Percentiles rank a stretch among this genome's conserved stretches.
Conservation (phyloP, 371 early-diverging fungal genomes). For the Dichotomocladium elegans region DNA sequence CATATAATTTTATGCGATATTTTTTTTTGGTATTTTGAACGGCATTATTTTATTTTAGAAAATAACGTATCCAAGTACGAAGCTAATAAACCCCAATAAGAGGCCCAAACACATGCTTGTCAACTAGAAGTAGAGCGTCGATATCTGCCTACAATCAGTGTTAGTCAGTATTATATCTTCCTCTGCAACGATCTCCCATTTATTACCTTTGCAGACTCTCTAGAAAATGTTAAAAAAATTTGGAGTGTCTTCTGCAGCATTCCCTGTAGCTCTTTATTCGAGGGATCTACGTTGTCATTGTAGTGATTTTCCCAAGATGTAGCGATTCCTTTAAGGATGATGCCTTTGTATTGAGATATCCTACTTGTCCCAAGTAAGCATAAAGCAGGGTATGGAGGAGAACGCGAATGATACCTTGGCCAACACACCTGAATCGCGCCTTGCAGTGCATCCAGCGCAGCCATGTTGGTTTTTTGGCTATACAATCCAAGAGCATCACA, state of each 20-base stretch:
- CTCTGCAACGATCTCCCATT: not conserved
- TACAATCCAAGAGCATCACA: conserved; percentile 2
- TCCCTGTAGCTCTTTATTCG: conserved; percentile 7
- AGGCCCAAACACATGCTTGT: no score
- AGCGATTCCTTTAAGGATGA: conserved; percentile 20
- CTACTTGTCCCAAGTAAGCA: conserved; percentile 1
- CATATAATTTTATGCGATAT: no score
- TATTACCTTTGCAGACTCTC: conserved; percentile 3
- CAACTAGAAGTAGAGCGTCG: not conserved
- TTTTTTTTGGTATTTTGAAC: no score
- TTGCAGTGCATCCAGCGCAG: conserved; percentile 13
- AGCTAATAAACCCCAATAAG: no score
- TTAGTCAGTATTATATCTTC: not conserved
- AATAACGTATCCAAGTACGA: no score
- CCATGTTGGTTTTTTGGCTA: conserved; percentile 2
- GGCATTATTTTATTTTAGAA: no score
- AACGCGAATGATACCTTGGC: no score
- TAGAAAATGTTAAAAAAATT: not conserved
- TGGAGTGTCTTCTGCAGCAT: conserved; percentile 6
- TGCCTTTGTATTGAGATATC: conserved; percentile 16
- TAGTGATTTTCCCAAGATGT: conserved; percentile 23
- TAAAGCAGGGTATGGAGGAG: not conserved
- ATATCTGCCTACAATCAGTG: not conserved
- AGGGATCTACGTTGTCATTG: not conserved
- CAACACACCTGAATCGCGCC: conserved; percentile 25